These are phyloP conservation scores for Aristolochia fimbriata DNA, from an alignment of 164 flowering plant species.

Conservation along the genomic window DNA sequence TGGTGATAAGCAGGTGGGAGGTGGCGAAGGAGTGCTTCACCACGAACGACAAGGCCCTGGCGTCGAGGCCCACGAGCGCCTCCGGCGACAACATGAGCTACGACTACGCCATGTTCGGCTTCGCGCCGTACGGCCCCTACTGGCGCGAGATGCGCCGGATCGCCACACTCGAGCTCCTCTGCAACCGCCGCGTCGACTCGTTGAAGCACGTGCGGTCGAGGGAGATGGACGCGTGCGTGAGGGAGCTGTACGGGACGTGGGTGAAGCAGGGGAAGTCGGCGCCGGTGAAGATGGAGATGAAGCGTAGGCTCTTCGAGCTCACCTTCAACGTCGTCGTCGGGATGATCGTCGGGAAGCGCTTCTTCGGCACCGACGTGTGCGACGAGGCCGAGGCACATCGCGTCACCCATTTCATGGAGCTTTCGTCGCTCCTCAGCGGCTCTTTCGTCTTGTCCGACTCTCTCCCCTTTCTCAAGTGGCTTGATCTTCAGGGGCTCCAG, in stretches of 20 bases:
- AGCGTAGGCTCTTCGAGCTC: not conserved
- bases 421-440: not conserved
- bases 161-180: constrained; percentile 7
- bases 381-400: not conserved
- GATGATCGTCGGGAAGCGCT: constrained; percentile 8
- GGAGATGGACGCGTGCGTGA: constrained; percentile 4
- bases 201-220: constrained; percentile 4
- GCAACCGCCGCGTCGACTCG: constrained; percentile 2
- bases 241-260: not conserved
- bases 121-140: constrained; percentile 8
- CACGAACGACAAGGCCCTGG: constrained; percentile 9
- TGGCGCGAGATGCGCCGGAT: constrained; percentile 11
- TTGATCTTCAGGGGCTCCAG: constrained; percentile 2
- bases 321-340: constrained; percentile 3
- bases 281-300: constrained; percentile 9
- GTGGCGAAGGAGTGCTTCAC: constrained; percentile 21
- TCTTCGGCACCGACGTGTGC: not conserved
- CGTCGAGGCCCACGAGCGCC: constrained; percentile 6
- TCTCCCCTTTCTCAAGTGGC: constrained; percentile 5
- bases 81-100: constrained; percentile 3
- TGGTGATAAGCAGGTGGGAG: constrained; percentile 12
- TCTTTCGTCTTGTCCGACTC: constrained; percentile 1
- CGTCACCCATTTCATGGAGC: not conserved
- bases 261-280: not conserved
- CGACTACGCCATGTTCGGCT: constrained; percentile 9